Evolutionary conservation across 768 basidiomycete species (phyloP).

Genomic region (Tulasnella sp.): DNA sequence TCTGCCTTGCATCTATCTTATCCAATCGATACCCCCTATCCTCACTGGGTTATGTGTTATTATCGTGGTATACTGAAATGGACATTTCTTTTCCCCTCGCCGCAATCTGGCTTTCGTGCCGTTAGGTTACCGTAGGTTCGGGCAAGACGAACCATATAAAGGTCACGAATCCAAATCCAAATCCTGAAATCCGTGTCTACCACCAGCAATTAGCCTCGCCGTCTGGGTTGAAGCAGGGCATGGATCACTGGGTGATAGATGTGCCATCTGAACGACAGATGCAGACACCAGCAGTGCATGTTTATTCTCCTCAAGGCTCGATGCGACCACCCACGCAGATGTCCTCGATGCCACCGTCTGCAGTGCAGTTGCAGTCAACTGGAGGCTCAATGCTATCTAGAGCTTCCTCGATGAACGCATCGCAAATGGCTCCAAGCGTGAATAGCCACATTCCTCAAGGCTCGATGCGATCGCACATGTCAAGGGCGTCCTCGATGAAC

Average conservation of each 20-base stretch:
- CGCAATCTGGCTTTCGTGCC: neutral
- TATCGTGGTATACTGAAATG: neutral
- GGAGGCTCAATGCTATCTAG: no score
- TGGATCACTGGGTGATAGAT: constrained; percentile 9
- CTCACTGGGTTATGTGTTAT: neutral
- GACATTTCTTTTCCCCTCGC: neutral
- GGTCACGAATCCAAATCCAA: constrained; percentile 6
- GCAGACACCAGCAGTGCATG: constrained; percentile 6
- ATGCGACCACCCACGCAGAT: no score
- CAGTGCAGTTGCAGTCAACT: no score
- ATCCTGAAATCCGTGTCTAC: constrained; percentile 4
- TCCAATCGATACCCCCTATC: neutral
- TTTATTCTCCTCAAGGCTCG: neutral
- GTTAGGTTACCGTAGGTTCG: constrained; percentile 4
- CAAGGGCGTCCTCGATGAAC: no score
- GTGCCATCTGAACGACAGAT: constrained; percentile 2
- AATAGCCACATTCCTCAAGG: no score
- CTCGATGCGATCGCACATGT: no score
- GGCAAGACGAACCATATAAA: constrained; percentile 13
- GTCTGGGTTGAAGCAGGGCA: neutral
- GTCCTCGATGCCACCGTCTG: no score
- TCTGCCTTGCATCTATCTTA: neutral
- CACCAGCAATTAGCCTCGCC: neutral
- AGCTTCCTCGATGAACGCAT: no score
- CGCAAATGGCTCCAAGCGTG: no score